A percentile compares a stretch with the other conserved stretches of the same genome.
Evolutionary conservation across 1,284 basidiomycete genomes (phyloP).

Genomic region (Boletus semigastroideus): DNA sequence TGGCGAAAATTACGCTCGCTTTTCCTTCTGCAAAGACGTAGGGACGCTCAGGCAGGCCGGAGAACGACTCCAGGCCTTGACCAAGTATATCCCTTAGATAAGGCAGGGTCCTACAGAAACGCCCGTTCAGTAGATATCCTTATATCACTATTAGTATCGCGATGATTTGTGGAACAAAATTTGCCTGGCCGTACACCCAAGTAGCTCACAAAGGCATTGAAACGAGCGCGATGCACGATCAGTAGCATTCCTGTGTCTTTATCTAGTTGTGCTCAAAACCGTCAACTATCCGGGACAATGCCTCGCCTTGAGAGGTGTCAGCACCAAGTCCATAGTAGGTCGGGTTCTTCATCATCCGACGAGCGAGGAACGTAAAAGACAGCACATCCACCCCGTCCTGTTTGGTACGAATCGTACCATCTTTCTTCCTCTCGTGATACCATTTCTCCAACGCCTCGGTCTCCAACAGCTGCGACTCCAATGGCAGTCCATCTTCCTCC

Average conservation of each 20-base stretch:
- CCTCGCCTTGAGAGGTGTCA: conserved; percentile 45
- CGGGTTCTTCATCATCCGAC: conserved; percentile 78
- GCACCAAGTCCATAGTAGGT: conserved; percentile 74
- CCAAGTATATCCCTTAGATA: conserved; percentile 55
- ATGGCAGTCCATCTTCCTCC: conserved; percentile 81
- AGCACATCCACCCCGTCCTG: conserved; percentile 77
- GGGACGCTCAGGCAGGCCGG: conserved; percentile 80
- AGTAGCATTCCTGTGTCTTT: neutral
- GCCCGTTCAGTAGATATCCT: neutral
- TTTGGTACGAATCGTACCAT: conserved; percentile 46
- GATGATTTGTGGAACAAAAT: neutral
- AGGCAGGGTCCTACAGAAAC: neutral
- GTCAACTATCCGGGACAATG: conserved; percentile 75
- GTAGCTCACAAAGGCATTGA: too few species aligned
- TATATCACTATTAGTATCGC: too few species aligned
- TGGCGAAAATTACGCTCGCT: conserved; percentile 84
- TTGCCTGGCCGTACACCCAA: neutral
- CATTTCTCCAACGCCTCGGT: conserved; percentile 51
- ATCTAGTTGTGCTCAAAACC: conserved; percentile 33
- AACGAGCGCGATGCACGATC: neutral
- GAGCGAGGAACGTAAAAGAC: conserved; percentile 80
- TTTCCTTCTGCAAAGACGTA: conserved; percentile 92
- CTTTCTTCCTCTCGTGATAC: conserved; percentile 45
- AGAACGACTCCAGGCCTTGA: conserved; percentile 72
- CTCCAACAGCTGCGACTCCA: conserved; percentile 80